Evolutionary conservation across 768 basidiomycete species (phyloP).

Genomic region (Lentinula guzmanii): DNA sequence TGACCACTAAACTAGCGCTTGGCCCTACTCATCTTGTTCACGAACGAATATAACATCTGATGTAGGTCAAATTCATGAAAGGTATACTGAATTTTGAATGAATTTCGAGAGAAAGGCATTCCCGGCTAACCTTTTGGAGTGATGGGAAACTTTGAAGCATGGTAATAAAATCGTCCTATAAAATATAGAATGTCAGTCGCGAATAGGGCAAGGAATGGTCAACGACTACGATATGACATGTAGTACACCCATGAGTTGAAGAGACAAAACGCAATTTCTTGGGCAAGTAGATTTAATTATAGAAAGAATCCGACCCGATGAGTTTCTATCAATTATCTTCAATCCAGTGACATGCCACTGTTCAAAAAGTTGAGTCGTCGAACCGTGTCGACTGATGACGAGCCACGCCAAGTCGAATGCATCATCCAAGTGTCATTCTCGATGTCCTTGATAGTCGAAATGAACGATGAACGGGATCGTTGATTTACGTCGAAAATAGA

Average conservation of each 20-base stretch:
- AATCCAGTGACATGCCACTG: neutral
- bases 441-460: neutral
- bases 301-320: neutral
- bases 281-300: neutral
- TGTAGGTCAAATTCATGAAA: no score
- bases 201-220: no score
- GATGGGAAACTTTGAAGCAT: neutral
- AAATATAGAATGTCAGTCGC: no score
- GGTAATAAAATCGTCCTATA: neutral
- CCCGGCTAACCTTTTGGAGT: neutral
- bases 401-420: neutral
- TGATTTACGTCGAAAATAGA: neutral
- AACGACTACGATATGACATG: neutral
- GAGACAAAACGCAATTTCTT: neutral
- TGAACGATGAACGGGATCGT: neutral
- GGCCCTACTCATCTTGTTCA: no score
- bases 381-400: neutral
- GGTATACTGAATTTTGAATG: no score
- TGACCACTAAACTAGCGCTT: no score
- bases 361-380: neutral
- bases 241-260: neutral
- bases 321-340: neutral
- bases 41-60: no score
- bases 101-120: no score
- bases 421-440: neutral